phyloP scores from a whole-genome alignment of 345 rosid genomes.

The Boechera divaricarpa region DNA sequence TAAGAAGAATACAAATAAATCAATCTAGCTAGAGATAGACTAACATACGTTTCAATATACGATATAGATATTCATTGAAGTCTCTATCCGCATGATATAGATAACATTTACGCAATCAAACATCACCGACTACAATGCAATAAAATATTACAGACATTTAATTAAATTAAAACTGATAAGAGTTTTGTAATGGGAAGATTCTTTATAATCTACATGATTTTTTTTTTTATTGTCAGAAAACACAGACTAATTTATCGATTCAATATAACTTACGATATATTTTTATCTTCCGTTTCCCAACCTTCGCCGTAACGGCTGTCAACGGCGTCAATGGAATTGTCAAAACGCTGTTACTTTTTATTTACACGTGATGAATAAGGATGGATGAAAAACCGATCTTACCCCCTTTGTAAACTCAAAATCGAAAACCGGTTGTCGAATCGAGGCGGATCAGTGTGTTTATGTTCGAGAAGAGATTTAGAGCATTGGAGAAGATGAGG shows the following conservation, averaged over 20 bases:
- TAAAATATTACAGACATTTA: neutral
- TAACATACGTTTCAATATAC: neutral
- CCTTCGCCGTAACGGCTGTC: too few species aligned
- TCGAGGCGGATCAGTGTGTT: neutral
- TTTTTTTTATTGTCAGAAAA: too few species aligned
- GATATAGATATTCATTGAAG: conserved; percentile 9
- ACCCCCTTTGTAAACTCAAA: too few species aligned
- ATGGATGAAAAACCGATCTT: too few species aligned
- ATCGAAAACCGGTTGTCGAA: too few species aligned
- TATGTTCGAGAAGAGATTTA: neutral
- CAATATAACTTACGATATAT: too few species aligned
- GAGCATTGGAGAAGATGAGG: neutral
- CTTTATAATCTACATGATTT: too few species aligned
- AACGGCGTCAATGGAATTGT: too few species aligned
- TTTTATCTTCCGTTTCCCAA: too few species aligned
- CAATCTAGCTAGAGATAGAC: conserved; percentile 3
- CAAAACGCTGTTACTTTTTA: too few species aligned
- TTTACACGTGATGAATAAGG: too few species aligned
- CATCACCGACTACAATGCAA: conserved; percentile 14
- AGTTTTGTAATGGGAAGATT: conserved; percentile 18
- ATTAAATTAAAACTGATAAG: conserved; percentile 7
- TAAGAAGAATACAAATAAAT: conserved; percentile 12
- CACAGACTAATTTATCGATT: too few species aligned
- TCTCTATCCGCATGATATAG: conserved; percentile 30
- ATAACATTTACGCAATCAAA: conserved; percentile 17